Evolutionary conservation across 2,329 filamentous ascomycete species (phyloP).

Genomic region (Dothiorella sarmentorum): DNA sequence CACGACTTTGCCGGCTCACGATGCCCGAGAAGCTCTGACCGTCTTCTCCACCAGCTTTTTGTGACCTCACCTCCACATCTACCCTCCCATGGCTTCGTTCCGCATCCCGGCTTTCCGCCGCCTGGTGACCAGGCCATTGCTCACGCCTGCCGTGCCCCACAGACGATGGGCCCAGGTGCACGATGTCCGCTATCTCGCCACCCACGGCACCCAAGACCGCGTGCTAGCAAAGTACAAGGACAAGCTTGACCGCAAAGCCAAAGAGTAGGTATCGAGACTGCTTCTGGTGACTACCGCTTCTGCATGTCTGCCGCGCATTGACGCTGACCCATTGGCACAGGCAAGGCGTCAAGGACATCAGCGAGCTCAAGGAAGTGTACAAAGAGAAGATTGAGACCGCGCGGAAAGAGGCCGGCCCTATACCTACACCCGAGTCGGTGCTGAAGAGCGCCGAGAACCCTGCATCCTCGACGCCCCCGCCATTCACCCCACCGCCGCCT

Average conservation of each 20-base stretch:
- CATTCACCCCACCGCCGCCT: constrained; percentile 26
- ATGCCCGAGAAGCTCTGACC: constrained; percentile 7
- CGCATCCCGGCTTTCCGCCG: constrained; percentile 13
- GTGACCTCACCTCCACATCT: too few species aligned
- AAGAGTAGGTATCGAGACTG: constrained; percentile 48
- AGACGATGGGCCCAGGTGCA: constrained; percentile 88
- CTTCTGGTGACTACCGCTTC: neutral
- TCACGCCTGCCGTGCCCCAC: constrained; percentile 47
- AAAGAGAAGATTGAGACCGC: constrained; percentile 75
- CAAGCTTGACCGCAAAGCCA: constrained; percentile 80
- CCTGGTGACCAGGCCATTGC: constrained; percentile 13
- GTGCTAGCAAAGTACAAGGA: constrained; percentile 81
- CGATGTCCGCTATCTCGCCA: constrained; percentile 85
- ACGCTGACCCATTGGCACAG: constrained; percentile 23
- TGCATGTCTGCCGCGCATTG: neutral
- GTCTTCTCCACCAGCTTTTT: neutral
- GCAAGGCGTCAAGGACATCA: constrained; percentile 66
- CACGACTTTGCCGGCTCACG: neutral
- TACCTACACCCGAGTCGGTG: constrained; percentile 49
- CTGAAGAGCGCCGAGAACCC: constrained; percentile 28
- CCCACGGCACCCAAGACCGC: constrained; percentile 64
- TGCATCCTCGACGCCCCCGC: constrained; percentile 22
- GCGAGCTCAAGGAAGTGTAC: constrained; percentile 77
- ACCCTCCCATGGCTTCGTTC: constrained; percentile 12
- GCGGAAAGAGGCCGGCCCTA: constrained; percentile 60